Conservation (phyloP, 2,329 filamentous ascomycete genomes). For the Colletotrichum filicis region DNA sequence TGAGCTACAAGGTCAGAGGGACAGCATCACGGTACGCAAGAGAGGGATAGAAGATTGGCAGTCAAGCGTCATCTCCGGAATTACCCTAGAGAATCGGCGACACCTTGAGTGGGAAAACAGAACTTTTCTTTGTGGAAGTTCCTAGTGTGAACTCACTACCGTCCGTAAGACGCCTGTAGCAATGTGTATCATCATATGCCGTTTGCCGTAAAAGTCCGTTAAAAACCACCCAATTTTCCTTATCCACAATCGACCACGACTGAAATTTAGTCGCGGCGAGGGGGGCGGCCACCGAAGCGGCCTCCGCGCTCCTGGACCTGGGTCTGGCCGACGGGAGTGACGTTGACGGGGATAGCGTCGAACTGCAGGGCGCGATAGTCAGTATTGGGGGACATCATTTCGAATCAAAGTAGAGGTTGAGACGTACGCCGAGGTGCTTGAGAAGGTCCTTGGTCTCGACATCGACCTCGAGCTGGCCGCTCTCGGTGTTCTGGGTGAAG, state of each 20-base stretch:
- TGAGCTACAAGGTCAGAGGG: slow-evolving; percentile 5
- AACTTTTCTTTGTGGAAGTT: slow-evolving; percentile 66
- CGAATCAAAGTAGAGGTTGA: too few species aligned
- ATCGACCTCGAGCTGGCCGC: slow-evolving; percentile 93
- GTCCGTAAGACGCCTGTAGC: slow-evolving; percentile 67
- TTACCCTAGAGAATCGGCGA: slow-evolving; percentile 79
- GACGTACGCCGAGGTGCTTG: slow-evolving; percentile 92
- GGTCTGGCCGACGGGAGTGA: slow-evolving; percentile 88
- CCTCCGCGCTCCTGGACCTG: slow-evolving; percentile 83
- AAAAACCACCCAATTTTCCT: slow-evolving; percentile 33
- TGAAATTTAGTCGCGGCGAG: slow-evolving; percentile 55
- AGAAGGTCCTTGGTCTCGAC: slow-evolving; percentile 98
- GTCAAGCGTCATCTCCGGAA: slow-evolving; percentile 87
- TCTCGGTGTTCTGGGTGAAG: slow-evolving; percentile 94
- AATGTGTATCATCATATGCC: slow-evolving; percentile 40
- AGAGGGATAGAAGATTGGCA: slow-evolving; percentile 70
- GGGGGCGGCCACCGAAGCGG: slow-evolving; percentile 77
- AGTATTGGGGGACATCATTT: slow-evolving; percentile 35
- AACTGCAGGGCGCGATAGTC: slow-evolving; percentile 69
- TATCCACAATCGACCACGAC: slow-evolving; percentile 4
- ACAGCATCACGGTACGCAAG: slow-evolving; percentile 39
- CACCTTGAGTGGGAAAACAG: slow-evolving; percentile 77
- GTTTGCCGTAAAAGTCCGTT: slow-evolving; percentile 56
- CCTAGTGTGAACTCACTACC: slow-evolving; percentile 69
- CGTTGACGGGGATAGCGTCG: slow-evolving; percentile 97